Percentiles rank a stretch among this genome's conserved stretches.
phyloP scores from a whole-genome alignment of 768 basidiomycete species.

The Lentinula sp. region DNA sequence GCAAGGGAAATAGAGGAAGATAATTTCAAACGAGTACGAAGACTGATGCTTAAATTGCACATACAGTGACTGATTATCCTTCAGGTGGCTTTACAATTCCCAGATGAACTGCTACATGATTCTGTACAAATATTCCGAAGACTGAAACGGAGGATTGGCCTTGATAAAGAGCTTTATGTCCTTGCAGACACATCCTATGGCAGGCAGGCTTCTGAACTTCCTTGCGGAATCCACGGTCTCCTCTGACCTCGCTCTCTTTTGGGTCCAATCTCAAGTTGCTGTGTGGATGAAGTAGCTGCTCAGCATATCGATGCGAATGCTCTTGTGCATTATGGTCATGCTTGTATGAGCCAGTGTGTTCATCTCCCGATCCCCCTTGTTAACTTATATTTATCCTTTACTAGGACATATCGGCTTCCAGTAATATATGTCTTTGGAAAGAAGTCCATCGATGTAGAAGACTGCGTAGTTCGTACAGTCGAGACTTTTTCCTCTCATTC shows the following conservation, averaged over 20 bases:
- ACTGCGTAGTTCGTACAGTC: constrained; percentile 32
- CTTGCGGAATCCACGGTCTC: background rate
- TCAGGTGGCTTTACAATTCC: constrained; percentile 90
- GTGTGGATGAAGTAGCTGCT: constrained; percentile 94
- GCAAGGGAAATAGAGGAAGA: constrained; percentile 51
- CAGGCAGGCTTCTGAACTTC: constrained; percentile 42
- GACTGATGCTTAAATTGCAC: background rate
- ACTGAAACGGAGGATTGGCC: constrained; percentile 47
- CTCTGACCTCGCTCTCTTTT: background rate
- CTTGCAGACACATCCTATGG: constrained; percentile 98
- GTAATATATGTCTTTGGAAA: constrained; percentile 90
- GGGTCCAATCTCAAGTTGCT: constrained; percentile 57
- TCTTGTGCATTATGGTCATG: constrained; percentile 93
- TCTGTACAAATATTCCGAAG: constrained; percentile 78
- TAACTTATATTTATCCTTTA: background rate
- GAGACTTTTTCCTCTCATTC: constrained; percentile 19
- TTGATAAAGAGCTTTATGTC: constrained; percentile 66
- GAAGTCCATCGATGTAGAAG: constrained; percentile 50
- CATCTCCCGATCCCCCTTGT: background rate
- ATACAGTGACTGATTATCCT: background rate
- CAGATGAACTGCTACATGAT: constrained; percentile 84
- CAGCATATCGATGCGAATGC: constrained; percentile 90
- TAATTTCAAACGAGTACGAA: constrained; percentile 64
- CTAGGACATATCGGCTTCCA: constrained; percentile 80
- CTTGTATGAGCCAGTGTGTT: constrained; percentile 87